phyloP scores from a whole-genome alignment of 371 early-diverging fungal species.

The Sporodiniella umbellata region DNA sequence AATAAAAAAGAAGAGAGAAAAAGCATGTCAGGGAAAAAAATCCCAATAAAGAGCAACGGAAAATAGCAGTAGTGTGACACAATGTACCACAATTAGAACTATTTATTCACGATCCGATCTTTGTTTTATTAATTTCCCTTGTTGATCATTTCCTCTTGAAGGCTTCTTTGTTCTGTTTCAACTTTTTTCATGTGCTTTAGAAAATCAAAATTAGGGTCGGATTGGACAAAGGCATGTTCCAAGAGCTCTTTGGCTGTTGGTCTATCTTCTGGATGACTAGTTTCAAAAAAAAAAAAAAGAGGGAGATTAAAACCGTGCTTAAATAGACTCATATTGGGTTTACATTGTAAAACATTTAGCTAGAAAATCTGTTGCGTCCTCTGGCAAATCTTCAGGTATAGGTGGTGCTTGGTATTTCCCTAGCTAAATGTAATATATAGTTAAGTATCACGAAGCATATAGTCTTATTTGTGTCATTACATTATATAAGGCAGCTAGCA shows the following conservation, averaged over 20 bases:
- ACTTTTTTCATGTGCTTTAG: constrained; percentile 33
- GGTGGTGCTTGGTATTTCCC: constrained; percentile 82
- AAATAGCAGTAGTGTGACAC: neutral
- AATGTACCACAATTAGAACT: neutral
- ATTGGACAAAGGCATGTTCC: constrained; percentile 50
- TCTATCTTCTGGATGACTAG: constrained; percentile 60
- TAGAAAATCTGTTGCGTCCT: constrained; percentile 73
- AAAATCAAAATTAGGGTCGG: constrained; percentile 55
- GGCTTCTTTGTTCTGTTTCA: constrained; percentile 20
- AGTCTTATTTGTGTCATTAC: constrained; percentile 17
- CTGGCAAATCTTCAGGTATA: constrained; percentile 68
- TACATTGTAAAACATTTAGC: constrained; percentile 71
- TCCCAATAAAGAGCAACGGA: neutral
- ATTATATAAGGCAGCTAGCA: constrained; percentile 85
- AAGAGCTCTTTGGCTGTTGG: constrained; percentile 67
- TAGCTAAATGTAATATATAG: constrained; percentile 37
- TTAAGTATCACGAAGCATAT: neutral
- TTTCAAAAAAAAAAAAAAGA: neutral
- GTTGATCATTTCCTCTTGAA: constrained; percentile 9
- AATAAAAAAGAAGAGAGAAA: neutral
- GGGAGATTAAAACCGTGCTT: neutral
- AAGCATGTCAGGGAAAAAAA: neutral
- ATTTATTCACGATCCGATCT: neutral
- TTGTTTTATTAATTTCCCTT: neutral
- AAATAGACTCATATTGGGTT: constrained; percentile 13